Base-by-base conservation (phyloP, 1,284 basidiomycete genomes). In the Tylopilus sp. region DNA sequence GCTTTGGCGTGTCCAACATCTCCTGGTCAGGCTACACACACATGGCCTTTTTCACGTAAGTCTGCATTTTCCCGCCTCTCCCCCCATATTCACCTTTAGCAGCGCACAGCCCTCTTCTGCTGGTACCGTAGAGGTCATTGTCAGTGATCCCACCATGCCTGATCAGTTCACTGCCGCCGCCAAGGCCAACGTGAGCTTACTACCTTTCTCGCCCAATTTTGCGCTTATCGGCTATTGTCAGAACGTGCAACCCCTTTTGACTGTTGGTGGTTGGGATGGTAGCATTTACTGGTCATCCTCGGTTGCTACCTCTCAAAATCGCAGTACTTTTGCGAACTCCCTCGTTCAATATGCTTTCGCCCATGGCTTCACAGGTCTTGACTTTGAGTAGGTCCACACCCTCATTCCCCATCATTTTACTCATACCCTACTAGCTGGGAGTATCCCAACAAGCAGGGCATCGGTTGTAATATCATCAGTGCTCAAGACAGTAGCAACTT, bases 211-310 rank as follows among this genome's bases (percentile, higher is more conserved):
- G 14, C 1, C 32, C 46, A 9, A n/a, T 24, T n/a, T 17, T 13
- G 25, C 29, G 5, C 40, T 48, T 31, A 55, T 17, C 41, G 4
- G 5, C 35, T 17, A 5, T 37, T 24, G 20, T 46, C 62, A 82
- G 74, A 76, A 78, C 54, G 89, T 92, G 39, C 79, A 81, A 57
- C 89, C 94, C 17, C 73, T 86, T 52, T 73, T 95, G 39, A 89
- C 90, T 39, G 79, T 97, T 42, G 94, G 94, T 50, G 94, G 94
- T 36, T 96, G 92, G 92, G 84, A 83, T 6, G 92, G 91, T 20
- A 88, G 86, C 5, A 68, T 70, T 43, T 89, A 76, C 76, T 97
- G 91, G 74, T 95, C 92, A 1, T 73, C 81, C 3, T 82, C 87
- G 20, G 84, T 92, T 33, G 81, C 79, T 22, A 84, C 81, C 15